A percentile compares a stretch with the other conserved stretches of the same genome.
These are phyloP conservation scores for Micractinium conductrix DNA, from an alignment of 139 green algal species.

Conservation along the genomic window DNA sequence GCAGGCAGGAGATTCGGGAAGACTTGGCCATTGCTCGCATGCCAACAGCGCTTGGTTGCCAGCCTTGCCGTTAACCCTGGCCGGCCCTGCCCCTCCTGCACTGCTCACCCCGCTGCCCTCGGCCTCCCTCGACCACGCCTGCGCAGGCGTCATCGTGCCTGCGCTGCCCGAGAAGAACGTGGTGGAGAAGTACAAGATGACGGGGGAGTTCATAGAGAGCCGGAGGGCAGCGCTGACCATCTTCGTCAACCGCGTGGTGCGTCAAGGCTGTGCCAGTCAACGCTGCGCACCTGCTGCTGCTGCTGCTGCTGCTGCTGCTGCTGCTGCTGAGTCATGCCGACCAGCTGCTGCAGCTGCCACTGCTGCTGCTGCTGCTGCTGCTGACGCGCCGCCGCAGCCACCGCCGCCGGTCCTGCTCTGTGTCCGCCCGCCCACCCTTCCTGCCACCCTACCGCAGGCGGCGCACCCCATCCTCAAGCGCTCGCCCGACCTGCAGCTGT, in stretches of 20 bases:
- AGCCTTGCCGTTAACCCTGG: too few relatives aligned
- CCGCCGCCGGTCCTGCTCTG: slow-evolving; percentile 9
- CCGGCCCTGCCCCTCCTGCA: background rate
- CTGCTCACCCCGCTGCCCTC: background rate
- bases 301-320: background rate
- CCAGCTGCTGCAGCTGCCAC: too few relatives aligned
- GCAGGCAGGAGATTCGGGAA: too few relatives aligned
- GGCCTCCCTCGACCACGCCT: background rate
- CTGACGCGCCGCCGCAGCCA: too few relatives aligned
- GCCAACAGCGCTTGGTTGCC: too few relatives aligned
- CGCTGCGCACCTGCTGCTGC: too few relatives aligned
- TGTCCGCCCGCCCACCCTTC: too few relatives aligned
- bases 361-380: too few relatives aligned
- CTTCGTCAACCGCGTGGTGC: slow-evolving; percentile 83
- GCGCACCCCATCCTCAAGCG: slow-evolving; percentile 78
- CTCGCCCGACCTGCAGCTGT: slow-evolving; percentile 38
- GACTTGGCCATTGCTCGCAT: too few relatives aligned
- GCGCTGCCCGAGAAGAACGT: slow-evolving; percentile 92
- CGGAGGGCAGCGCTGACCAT: slow-evolving; percentile 79
- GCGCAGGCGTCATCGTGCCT: slow-evolving; percentile 86
- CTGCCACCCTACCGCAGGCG: slow-evolving; percentile 40
- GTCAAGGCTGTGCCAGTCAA: background rate
- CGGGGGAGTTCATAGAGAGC: slow-evolving; percentile 91
- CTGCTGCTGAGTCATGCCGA: background rate
- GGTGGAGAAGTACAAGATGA: slow-evolving; percentile 93